These are phyloP conservation scores for Chlamydomonas sphaeroides DNA, from an alignment of 139 green algal genomes.

Conservation along the genomic window DNA sequence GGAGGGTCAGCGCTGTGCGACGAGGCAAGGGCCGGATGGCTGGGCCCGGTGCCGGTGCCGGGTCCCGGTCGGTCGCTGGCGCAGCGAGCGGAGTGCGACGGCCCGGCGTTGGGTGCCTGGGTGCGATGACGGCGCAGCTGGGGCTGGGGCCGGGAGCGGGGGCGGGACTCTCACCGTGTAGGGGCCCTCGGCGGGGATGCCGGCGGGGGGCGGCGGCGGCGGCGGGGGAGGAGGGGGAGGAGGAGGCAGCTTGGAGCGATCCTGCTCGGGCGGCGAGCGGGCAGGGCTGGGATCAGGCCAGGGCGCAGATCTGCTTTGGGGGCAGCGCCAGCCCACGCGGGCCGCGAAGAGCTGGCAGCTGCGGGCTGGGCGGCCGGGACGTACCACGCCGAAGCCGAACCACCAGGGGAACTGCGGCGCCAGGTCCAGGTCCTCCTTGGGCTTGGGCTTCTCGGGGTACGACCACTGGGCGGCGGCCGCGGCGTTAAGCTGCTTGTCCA, in stretches of 20 bases:
- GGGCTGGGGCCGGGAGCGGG: no score
- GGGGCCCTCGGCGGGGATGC: slow-evolving; percentile 59
- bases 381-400: slow-evolving; percentile 55
- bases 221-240: slow-evolving; percentile 36
- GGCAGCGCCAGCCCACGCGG: no score
- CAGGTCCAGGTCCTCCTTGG: slow-evolving; percentile 17
- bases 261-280: no score
- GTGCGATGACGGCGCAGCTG: no score
- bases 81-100: no score
- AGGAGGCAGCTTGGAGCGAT: slow-evolving; percentile 44
- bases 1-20: neutral
- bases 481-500: slow-evolving; percentile 50
- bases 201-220: slow-evolving; percentile 51
- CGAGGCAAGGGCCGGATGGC: neutral
- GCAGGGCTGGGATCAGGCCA: no score
- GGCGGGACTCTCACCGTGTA: slow-evolving; percentile 57
- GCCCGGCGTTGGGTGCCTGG: no score
- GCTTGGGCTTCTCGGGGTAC: slow-evolving; percentile 48
- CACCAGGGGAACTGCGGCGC: slow-evolving; percentile 57
- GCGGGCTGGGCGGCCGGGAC: no score
- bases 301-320: no score
- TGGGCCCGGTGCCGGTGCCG: no score
- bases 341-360: no score
- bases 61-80: no score
- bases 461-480: slow-evolving; percentile 49